Base-by-base conservation (phyloP, 140 eudicot species). In the Ambrosia hybrid region DNA sequence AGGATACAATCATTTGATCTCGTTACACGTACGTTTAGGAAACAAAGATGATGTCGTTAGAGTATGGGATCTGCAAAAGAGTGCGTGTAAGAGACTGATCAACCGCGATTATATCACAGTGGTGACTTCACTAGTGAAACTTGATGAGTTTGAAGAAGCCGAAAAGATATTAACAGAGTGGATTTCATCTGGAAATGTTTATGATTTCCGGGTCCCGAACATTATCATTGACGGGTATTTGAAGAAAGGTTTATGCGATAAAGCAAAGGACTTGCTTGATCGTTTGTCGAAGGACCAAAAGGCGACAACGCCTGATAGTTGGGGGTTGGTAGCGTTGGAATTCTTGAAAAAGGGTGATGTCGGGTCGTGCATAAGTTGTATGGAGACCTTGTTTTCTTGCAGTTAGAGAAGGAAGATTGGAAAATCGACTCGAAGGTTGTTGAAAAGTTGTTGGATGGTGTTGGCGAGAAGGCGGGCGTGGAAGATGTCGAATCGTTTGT, bases 151-250 rank as follows among this genome's bases (percentile, higher is more conserved):
- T 57, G 86, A 83, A 67, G 89, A 79, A 82, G 97, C 97, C 5
- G 94, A 84, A 82, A 78, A 87, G 37, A 63, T 93, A 55, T 72
- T 93, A 3, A 61, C 65, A 16, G 96, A 84, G 55, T 93, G 98
- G 98, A 85, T 77, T 21, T 63, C 83, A 0, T 87, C 91, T 16
- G 93, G 88, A 13, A 93, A 90, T 72, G 79, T 81, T 70, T 81
- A 85, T 53, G 97, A 90, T 82, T 80, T 84, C 38, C 87, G 84
- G 16, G 85, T 93, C 49, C 96, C 95, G 16, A n/a, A 61, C n/a
- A 57, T 81, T 21, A 17, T 90, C 6, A 57, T 93, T 37, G 67
- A 70, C 16, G 89, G 84, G 45, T 85, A 83, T 72, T 51, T 72
- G 10, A 83, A 80, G 26, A 87, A 77, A 52, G 85, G 84, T 5